Evolutionary conservation across 352 stramenopile species (phyloP), one percentile per base, ranked within the genome.

Genomic region (Peronospora belbahrii): DNA sequence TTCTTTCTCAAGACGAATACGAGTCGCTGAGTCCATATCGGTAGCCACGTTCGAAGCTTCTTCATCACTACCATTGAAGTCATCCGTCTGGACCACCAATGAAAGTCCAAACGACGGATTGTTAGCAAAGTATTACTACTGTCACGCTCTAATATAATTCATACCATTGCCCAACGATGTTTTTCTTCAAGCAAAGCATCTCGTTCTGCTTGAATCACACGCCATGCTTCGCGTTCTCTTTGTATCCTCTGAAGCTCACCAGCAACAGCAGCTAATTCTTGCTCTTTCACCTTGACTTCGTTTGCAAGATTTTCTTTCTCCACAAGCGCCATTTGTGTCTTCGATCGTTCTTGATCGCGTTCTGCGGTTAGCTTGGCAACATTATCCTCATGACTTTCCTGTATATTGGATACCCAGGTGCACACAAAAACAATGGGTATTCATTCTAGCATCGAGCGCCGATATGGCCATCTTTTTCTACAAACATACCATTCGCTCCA

Each of bases 181-280:
- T 92, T 92, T 60, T 92, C 80, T 53, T 89, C 73, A 6, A 89
- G 41, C 10, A 92, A 43, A 7, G 70, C 77, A 46, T 92, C 80
- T 6, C 80, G 68, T 47, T 92, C 80, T n/a, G 66, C 52, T 48
- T 89, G 73, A 33, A 92, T 86, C 32, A 82, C 75, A 19, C 74
- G 60, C 80, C 80, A 92, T 22, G 72, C 74, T 17, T 81, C 67
- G 24, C 78, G 80, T 45, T 92, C 80, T 9, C 76, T 64, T 38
- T 87, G 70, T 50, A 89, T 80, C 22, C 80, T 75, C 58, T 84
- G 67, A 0, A 90, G 56, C 24, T 90, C 78, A 9, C 51, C 67
- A 24, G 61, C 61, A 14, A 86, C 47, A 8, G 60, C 56, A 15
- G 65, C 38, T 34, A 85, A 43, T 36, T 84, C 71, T 7, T 73